These are phyloP conservation scores for Colletotrichum sublineola DNA, from an alignment of 2,329 filamentous ascomycete genomes.

Conservation along the genomic window DNA sequence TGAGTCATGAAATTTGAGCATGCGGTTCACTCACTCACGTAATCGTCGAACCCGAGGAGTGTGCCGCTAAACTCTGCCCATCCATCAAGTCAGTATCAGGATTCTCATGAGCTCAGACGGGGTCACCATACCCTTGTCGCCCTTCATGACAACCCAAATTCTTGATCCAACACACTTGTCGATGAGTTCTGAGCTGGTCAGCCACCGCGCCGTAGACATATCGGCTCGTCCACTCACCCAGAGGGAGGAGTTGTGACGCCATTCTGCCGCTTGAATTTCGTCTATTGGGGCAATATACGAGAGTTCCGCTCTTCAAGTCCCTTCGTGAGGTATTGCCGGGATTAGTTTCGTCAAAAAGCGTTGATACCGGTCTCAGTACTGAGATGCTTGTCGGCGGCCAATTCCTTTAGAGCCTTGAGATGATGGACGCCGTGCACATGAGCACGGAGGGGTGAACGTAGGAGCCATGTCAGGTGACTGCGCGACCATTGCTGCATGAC, in stretches of 20 bases:
- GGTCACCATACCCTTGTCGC: constrained; percentile 83
- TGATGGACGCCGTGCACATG: constrained; percentile 19
- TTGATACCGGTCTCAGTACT: constrained; percentile 13
- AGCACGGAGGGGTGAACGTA: constrained; percentile 35
- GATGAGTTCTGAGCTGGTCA: constrained; percentile 81
- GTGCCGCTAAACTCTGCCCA: constrained; percentile 91
- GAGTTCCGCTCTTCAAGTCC: not conserved
- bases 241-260: constrained; percentile 80
- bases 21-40: constrained; percentile 86
- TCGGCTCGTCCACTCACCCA: constrained; percentile 62
- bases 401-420: constrained; percentile 29
- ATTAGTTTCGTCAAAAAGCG: constrained; percentile 5
- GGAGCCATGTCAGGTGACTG: constrained; percentile 50
- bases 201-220: constrained; percentile 15
- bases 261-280: constrained; percentile 55
- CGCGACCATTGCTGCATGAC: constrained; percentile 49
- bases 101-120: not conserved
- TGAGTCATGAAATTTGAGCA: not conserved
- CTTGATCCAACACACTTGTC: constrained; percentile 98
- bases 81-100: constrained; percentile 16
- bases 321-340: constrained; percentile 2
- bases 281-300: not conserved
- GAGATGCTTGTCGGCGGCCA: constrained; percentile 23
- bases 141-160: constrained; percentile 99
- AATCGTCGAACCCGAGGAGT: constrained; percentile 96